phyloP scores from a whole-genome alignment of 179 eudicot genomes.

The Sideroxylon spinosum region DNA sequence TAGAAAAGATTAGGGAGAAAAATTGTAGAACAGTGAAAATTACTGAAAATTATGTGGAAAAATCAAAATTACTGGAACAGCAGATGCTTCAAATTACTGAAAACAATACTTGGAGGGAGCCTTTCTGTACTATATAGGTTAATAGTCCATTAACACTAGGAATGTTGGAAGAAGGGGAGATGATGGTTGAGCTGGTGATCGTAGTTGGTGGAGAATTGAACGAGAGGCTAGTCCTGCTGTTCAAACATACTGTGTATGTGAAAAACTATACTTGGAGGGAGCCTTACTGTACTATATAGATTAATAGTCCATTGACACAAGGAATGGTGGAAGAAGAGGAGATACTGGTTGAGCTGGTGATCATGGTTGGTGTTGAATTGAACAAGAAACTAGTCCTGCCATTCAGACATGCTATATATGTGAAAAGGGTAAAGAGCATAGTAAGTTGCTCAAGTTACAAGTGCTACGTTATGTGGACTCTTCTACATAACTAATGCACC shows the following conservation, averaged over 20 bases:
- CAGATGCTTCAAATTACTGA: too few relatives aligned
- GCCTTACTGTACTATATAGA: neutral
- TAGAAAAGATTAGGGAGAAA: neutral
- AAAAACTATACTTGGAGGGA: neutral
- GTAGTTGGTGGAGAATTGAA: neutral
- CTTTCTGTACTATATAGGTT: neutral
- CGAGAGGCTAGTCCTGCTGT: neutral
- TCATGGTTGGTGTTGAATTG: neutral
- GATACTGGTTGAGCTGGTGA: neutral
- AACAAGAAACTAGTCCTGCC: neutral
- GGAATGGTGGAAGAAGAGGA: neutral
- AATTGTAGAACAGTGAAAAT: neutral
- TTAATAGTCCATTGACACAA: neutral
- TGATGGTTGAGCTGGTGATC: neutral
- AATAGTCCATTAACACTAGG: neutral
- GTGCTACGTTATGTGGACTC: too few relatives aligned
- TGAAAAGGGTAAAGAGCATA: neutral
- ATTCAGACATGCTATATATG: neutral
- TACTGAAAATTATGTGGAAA: too few relatives aligned
- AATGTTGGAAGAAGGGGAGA: neutral
- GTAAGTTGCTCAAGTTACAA: neutral
- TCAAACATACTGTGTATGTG: neutral
- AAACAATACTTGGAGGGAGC: neutral
- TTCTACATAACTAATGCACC: too few relatives aligned
- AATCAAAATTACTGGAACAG: too few relatives aligned